Evolutionary conservation across 2,329 filamentous ascomycete genomes (phyloP).

Genomic region (Bisporella sp.): DNA sequence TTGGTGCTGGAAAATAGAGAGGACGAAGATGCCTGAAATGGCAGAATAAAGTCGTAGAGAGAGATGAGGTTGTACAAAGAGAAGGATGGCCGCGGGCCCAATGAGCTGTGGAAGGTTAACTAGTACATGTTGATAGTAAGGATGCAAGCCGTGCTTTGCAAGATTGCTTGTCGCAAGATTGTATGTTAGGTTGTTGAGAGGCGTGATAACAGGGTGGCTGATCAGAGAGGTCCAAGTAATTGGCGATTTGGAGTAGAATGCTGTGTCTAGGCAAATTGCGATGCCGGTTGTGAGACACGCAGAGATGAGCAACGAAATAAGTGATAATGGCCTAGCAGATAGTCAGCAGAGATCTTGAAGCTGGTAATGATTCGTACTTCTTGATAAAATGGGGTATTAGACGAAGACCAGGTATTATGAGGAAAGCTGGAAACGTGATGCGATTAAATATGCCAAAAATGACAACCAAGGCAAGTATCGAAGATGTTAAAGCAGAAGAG

Average conservation of each 20-base stretch:
- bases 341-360: conserved; percentile 6
- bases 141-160: conserved; percentile 68
- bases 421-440: conserved; percentile 92
- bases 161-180: conserved; percentile 66
- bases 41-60: conserved; percentile 65
- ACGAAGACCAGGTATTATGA: conserved; percentile 75
- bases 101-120: conserved; percentile 66
- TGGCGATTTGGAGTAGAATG: conserved; percentile 64
- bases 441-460: conserved; percentile 92
- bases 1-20: conserved; percentile 73
- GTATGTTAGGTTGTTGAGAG: conserved; percentile 71
- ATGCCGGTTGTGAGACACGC: conserved; percentile 61
- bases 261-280: conserved; percentile 77
- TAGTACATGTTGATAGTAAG: conserved; percentile 69
- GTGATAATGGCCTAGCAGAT: conserved; percentile 43
- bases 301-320: conserved; percentile 58
- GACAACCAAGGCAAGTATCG: conserved; percentile 70
- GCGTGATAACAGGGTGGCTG: conserved; percentile 62
- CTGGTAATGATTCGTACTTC: conserved; percentile 48
- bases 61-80: conserved; percentile 50
- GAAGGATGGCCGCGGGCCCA: conserved; percentile 58
- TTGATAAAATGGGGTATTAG: conserved; percentile 79
- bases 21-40: conserved; percentile 60
- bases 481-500: conserved; percentile 68
- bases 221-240: conserved; percentile 60